A percentile compares a stretch with the other conserved stretches of the same genome.
Evolutionary conservation across 495 filamentous ascomycete species (phyloP).

Genomic region (Annulohypoxylon moriforme): DNA sequence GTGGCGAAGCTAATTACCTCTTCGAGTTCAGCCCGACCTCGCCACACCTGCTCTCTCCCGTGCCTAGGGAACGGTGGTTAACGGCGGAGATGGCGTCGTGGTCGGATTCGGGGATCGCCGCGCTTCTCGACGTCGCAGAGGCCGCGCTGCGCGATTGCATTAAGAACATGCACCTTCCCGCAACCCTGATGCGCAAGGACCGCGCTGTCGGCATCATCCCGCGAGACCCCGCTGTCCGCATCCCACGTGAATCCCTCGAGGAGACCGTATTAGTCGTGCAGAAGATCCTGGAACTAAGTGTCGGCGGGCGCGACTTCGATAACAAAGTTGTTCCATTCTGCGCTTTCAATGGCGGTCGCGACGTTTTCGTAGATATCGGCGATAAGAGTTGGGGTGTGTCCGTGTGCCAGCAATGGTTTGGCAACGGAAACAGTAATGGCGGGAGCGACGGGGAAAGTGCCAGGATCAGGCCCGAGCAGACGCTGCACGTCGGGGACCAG

Average conservation of each 20-base stretch:
- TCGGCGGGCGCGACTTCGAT: conserved; percentile 51
- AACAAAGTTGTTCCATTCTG: conserved; percentile 82
- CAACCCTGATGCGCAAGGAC: conserved; percentile 85
- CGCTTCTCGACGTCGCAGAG: conserved; percentile 88
- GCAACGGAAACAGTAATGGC: conserved; percentile 58
- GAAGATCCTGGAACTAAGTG: conserved; percentile 86
- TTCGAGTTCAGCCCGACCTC: conserved; percentile 74
- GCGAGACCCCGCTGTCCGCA: conserved; percentile 64
- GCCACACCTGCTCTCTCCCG: conserved; percentile 67
- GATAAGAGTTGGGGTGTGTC: conserved; percentile 96
- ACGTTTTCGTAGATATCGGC: conserved; percentile 98
- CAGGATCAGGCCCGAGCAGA: conserved; percentile 62
- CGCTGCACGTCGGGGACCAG: conserved; percentile 92
- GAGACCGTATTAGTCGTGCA: conserved; percentile 95
- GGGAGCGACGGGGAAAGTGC: conserved; percentile 29
- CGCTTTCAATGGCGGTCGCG: conserved; percentile 96
- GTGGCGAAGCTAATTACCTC: conserved; percentile 85
- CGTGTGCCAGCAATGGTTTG: conserved; percentile 93
- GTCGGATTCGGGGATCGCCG: conserved; percentile 79
- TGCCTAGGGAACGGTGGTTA: conserved; percentile 79
- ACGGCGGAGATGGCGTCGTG: conserved; percentile 89
- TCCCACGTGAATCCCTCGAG: conserved; percentile 89
- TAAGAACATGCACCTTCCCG: conserved; percentile 77
- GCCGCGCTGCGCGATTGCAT: conserved; percentile 82
- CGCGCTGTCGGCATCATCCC: conserved; percentile 93